A percentile compares a stretch with the other conserved stretches of the same genome.
Conservation (phyloP, 306 rosid species). For the Corylus heterophylla region DNA sequence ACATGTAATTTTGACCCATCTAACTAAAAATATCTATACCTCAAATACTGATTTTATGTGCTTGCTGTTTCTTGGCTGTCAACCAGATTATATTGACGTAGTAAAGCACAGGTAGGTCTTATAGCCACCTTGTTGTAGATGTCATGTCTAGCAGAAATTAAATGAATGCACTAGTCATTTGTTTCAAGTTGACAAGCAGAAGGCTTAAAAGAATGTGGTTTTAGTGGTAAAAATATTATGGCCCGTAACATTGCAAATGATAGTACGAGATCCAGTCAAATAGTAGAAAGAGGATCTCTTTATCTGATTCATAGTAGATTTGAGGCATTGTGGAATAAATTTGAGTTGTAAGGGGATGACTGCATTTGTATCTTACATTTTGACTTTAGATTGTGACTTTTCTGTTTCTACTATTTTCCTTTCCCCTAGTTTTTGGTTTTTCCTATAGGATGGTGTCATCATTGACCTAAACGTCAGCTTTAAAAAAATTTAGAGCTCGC, state of each 20-base stretch:
- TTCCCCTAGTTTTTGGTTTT: not conserved
- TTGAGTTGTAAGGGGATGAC: not conserved
- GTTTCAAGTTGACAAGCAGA: constrained; percentile 14
- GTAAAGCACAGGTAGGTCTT: not conserved
- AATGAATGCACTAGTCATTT: not conserved
- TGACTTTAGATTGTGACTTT: constrained; percentile 22
- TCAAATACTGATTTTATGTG: not conserved
- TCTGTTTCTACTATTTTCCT: not conserved
- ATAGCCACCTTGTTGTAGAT: not conserved
- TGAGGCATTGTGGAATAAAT: not conserved
- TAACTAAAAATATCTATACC: too few relatives aligned
- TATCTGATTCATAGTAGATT: not conserved
- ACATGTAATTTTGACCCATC: too few relatives aligned
- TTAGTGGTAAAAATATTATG: constrained; percentile 7
- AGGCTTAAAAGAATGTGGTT: constrained; percentile 1
- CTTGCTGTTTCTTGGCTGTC: not conserved
- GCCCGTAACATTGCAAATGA: not conserved
- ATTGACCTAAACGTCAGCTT: not conserved
- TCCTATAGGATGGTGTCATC: constrained; percentile 8
- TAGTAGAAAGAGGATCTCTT: not conserved
- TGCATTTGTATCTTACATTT: constrained; percentile 3
- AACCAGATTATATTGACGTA: not conserved
- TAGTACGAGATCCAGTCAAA: not conserved
- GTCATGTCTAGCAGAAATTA: constrained; percentile 13
- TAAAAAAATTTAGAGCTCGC: not conserved